Evolutionary conservation across 306 rosid genomes (phyloP).

Genomic region (Phaseolus lunatus): DNA sequence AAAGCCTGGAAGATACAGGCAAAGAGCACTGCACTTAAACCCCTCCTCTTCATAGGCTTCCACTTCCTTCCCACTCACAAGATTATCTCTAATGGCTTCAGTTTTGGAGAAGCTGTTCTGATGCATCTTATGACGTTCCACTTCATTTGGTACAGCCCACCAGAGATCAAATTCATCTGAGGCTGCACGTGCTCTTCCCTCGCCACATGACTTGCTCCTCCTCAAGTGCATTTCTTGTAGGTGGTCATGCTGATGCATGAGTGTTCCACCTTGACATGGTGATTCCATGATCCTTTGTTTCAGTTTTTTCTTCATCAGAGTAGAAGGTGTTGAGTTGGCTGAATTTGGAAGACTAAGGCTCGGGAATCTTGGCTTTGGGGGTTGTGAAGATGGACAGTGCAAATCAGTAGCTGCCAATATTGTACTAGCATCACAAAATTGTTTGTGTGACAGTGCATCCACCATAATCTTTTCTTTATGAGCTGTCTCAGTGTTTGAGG

Average conservation of each 20-base stretch:
- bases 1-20: conserved; percentile 77
- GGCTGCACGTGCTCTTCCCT: conserved; percentile 53
- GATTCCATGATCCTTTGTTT: conserved; percentile 50
- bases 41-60: conserved; percentile 44
- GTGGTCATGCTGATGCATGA: conserved; percentile 31
- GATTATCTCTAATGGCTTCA: conserved; percentile 45
- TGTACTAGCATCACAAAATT: conserved; percentile 26
- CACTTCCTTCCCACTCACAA: conserved; percentile 39
- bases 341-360: conserved; percentile 81
- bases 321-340: conserved; percentile 60
- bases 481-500: conserved; percentile 41
- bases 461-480: conserved; percentile 73
- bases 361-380: conserved; percentile 65
- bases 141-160: conserved; percentile 50
- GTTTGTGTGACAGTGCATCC: conserved; percentile 68
- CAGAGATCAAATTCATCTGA: conserved; percentile 73
- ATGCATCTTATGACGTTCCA: conserved; percentile 41
- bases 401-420: conserved; percentile 5
- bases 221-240: conserved; percentile 50
- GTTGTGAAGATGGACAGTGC: conserved; percentile 57
- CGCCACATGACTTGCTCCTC: conserved; percentile 76
- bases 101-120: conserved; percentile 45
- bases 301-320: conserved; percentile 51
- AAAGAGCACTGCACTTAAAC: conserved; percentile 76
- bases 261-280: conserved; percentile 39